Percentiles rank a stretch among this genome's conserved stretches.
Conservation (phyloP, 1,284 basidiomycete species). For the Ceratobasidium sp. region DNA sequence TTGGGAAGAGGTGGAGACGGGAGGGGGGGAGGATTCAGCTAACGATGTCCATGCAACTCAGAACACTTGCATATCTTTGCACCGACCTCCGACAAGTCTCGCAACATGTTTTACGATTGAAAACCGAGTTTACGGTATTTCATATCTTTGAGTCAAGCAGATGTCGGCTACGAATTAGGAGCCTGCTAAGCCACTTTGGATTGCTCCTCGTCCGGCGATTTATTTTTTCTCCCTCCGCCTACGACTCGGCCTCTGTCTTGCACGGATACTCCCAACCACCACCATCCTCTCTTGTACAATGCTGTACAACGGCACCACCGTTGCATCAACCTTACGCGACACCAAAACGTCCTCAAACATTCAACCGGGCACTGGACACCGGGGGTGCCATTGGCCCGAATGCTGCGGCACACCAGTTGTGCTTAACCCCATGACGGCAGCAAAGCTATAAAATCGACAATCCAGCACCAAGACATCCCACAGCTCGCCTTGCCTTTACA, state of each 20-base stretch:
- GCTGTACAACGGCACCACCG: slow-evolving; percentile 1
- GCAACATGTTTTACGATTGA: slow-evolving; percentile 2
- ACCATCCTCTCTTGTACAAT: slow-evolving; percentile 2
- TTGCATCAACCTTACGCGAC: not conserved
- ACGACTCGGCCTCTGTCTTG: slow-evolving; percentile 1
- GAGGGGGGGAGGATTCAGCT: slow-evolving; percentile 1
- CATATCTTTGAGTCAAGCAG: not conserved
- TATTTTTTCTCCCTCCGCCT: not conserved
- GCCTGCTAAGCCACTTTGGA: slow-evolving; percentile 1
- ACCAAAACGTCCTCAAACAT: not conserved
- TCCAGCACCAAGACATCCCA: slow-evolving; percentile 1
- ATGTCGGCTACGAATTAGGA: slow-evolving; percentile 2
- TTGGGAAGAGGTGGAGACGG: slow-evolving; percentile 4
- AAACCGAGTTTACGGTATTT: slow-evolving; percentile 5
- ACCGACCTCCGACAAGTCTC: slow-evolving; percentile 1
- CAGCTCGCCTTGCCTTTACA: slow-evolving; percentile 7
- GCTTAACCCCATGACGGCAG: not conserved
- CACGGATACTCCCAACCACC: slow-evolving; percentile 4
- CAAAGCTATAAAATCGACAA: not conserved
- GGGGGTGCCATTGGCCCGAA: not conserved
- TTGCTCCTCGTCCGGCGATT: slow-evolving; percentile 4
- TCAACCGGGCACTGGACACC: not conserved
- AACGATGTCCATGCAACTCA: slow-evolving; percentile 1
- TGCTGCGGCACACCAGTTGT: not conserved
- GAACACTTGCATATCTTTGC: slow-evolving; percentile 1